Conservation (phyloP, 2,329 filamentous ascomycete genomes). For the Didymella arachidicola region DNA sequence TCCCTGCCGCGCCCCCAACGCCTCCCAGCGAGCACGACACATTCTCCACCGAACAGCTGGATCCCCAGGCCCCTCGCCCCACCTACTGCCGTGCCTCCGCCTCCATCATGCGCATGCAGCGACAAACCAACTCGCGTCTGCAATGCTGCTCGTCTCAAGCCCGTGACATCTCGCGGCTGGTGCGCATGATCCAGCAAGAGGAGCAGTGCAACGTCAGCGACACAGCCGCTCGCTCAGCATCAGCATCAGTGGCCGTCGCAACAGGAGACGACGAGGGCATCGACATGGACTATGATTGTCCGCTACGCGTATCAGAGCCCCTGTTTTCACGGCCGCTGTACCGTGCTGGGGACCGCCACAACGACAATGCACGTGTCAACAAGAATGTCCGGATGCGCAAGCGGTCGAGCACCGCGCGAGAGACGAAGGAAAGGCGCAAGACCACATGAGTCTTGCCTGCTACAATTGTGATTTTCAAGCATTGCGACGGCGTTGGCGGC, state of each 20-base stretch:
- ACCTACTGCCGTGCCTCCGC: conserved; percentile 47
- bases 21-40: conserved; percentile 36
- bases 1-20: conserved; percentile 31
- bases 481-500: conserved; percentile 47
- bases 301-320: conserved; percentile 24
- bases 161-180: conserved; percentile 53
- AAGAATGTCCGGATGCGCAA: conserved; percentile 47
- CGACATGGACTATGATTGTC: conserved; percentile 41
- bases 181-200: conserved; percentile 53
- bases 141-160: conserved; percentile 52
- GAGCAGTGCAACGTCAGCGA: conserved; percentile 53
- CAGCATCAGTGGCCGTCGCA: conserved; percentile 10
- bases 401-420: conserved; percentile 24
- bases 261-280: conserved; percentile 45
- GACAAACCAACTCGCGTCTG: conserved; percentile 52
- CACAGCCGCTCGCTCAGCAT: conserved; percentile 15
- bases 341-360: conserved; percentile 37
- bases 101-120: conserved; percentile 49
- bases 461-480: conserved; percentile 19
- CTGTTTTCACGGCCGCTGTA: conserved; percentile 34
- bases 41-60: conserved; percentile 23
- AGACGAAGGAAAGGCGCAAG: conserved; percentile 29
- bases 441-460: conserved; percentile 24
- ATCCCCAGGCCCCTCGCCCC: conserved; percentile 24
- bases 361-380: conserved; percentile 37